Evolutionary conservation across 1,139 yeast species (phyloP).

Genomic region (Nakaseomyces nivariensis): DNA sequence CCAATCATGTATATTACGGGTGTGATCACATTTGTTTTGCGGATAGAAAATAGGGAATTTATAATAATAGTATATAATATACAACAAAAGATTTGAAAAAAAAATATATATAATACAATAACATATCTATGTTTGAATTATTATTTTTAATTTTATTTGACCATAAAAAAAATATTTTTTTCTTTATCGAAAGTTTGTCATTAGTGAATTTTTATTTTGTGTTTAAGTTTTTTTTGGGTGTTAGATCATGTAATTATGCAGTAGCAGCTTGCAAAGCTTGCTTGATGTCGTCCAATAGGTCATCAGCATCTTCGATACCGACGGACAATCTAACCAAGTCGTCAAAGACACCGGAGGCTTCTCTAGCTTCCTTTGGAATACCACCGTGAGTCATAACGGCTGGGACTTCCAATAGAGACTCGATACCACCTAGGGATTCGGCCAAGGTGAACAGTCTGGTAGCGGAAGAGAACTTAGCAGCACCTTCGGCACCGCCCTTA

Average conservation of each 20-base stretch:
- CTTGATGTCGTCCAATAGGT: constrained; percentile 61
- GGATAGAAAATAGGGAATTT: too few relatives aligned
- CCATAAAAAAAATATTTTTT: too few relatives aligned
- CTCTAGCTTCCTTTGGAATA: constrained; percentile 73
- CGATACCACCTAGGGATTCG: constrained; percentile 86
- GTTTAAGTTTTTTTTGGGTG: too few relatives aligned
- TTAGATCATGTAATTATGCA: background rate
- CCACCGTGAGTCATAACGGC: constrained; percentile 93
- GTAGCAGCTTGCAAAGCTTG: constrained; percentile 48
- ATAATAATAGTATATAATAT: too few relatives aligned
- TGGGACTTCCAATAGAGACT: constrained; percentile 78
- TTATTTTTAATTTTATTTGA: too few relatives aligned
- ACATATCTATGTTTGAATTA: too few relatives aligned
- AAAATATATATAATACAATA: too few relatives aligned
- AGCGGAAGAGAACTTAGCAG: constrained; percentile 60
- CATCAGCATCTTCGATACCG: constrained; percentile 80
- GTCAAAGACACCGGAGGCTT: constrained; percentile 70
- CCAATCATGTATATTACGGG: too few relatives aligned
- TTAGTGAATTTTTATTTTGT: too few relatives aligned
- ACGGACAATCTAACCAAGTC: constrained; percentile 76
- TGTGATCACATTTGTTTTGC: too few relatives aligned
- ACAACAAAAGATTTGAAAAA: too few relatives aligned
- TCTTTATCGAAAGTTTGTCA: too few relatives aligned
- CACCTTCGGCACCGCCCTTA: constrained; percentile 71
- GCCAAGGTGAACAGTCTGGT: constrained; percentile 78